Percentiles rank a stretch among this genome's conserved stretches.
Evolutionary conservation across 306 rosid species (phyloP).

Genomic region (Cyclanthera cordifolia): DNA sequence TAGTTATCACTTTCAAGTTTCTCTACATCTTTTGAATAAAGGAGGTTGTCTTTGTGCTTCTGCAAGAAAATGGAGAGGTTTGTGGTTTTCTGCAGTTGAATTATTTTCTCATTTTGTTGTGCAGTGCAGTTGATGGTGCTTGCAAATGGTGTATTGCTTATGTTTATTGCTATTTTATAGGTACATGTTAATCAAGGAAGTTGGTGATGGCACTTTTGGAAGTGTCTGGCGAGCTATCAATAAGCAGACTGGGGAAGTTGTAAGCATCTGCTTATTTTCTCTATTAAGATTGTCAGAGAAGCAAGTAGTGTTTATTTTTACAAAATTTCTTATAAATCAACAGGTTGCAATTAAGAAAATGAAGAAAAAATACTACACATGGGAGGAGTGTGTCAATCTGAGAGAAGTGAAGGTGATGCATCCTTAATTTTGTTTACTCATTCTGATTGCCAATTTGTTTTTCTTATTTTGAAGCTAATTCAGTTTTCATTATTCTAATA

Average conservation of each 20-base stretch:
- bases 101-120: conserved; percentile 1
- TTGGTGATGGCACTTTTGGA: conserved; percentile 97
- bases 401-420: conserved; percentile 83
- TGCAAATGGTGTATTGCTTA: not conserved
- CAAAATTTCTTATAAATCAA: conserved; percentile 8
- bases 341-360: conserved; percentile 95
- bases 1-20: conserved; percentile 42
- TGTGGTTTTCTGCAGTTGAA: conserved; percentile 7
- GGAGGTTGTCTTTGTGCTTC: conserved; percentile 47
- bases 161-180: conserved; percentile 20
- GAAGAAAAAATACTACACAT: conserved; percentile 90
- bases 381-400: conserved; percentile 94
- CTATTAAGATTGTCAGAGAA: not conserved
- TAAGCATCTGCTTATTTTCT: conserved; percentile 31
- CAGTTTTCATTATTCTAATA: not conserved
- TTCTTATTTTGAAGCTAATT: not conserved
- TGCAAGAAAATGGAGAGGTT: conserved; percentile 75
- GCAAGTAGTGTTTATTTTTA: not conserved
- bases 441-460: not conserved
- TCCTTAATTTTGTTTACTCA: conserved; percentile 3
- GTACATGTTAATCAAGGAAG: conserved; percentile 93
- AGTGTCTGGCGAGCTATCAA: conserved; percentile 89
- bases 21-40: conserved; percentile 49
- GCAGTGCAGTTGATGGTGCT: not conserved
- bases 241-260: conserved; percentile 93